Evolutionary conservation across 192 early-diverging fungal genomes (phyloP), one percentile per base, ranked within the genome.

Genomic region (Linnemannia hyalina): DNA sequence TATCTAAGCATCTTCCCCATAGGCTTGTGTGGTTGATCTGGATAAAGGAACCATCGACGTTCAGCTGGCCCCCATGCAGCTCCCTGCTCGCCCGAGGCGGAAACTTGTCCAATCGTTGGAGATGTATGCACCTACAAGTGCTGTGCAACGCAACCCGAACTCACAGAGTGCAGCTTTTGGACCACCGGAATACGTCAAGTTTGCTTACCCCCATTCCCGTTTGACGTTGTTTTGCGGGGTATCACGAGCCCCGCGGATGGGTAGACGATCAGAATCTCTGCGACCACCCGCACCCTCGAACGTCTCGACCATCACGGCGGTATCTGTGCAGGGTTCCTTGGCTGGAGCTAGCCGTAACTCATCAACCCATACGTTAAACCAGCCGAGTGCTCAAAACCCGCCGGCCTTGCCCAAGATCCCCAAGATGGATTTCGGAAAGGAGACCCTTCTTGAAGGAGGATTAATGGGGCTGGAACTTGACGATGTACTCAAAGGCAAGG

Each of bases 21-120:
- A 93, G 92, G 87, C 88, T 20, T 91, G 91, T 74, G 88, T 96
- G 15, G 89, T 96, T 26, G 94, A 96, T 80, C 80, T 96, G 52
- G 95, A 96, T 79, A 94, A 90, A 57, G 92, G 96, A 77, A 88
- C 81, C 0, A 86, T 95, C 41, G 75, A 91, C 36, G 85, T 92
- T 40, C 81, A 85, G 11, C 60, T 89, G 35, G 82, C 72, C 10
- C 89, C 90, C 4, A 83, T 87, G 36, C 68, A 79, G 41, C 77
- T 96, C 46, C 95, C 95, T 29, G 73, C 85, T 13, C 90, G 91
- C 13, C 93, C 94, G 70, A 85, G 94, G 73, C 86, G 92, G 69
- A 96, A 96, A 73, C 90, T 96, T 10, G 68, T 94, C 5, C 73
- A 82, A 38, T 89, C 91, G 0, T 81, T 96, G 46, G 92, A 95